Evolutionary conservation across 495 filamentous ascomycete species (phyloP).

Genomic region (Aspergillus homomorphus): DNA sequence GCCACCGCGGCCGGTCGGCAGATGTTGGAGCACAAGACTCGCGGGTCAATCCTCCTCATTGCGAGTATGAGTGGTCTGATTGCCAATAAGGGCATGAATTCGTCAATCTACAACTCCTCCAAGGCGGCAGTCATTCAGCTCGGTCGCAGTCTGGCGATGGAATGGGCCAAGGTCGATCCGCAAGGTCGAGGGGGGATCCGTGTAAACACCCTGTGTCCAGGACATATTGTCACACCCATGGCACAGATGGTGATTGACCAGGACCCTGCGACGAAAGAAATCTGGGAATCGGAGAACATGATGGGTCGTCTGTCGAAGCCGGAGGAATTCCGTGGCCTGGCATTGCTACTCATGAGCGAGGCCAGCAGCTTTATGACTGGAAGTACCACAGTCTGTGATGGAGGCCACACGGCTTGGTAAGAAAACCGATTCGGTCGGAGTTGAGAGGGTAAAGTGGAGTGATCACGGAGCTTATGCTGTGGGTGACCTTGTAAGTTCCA

Average conservation of each 20-base stretch:
- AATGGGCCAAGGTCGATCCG: slow-evolving; percentile 43
- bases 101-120: slow-evolving; percentile 65
- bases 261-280: slow-evolving; percentile 53
- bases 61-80: slow-evolving; percentile 78
- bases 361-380: slow-evolving; percentile 73
- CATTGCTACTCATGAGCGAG: slow-evolving; percentile 58
- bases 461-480: too few species aligned
- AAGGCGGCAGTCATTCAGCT: slow-evolving; percentile 71
- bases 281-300: slow-evolving; percentile 70
- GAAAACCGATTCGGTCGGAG: too few species aligned
- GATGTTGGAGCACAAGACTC: slow-evolving; percentile 60
- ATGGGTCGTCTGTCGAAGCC: slow-evolving; percentile 58
- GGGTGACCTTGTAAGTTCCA: too few species aligned
- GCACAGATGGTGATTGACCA: slow-evolving; percentile 63
- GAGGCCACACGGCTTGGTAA: slow-evolving; percentile 58
- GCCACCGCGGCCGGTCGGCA: slow-evolving; percentile 72
- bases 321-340: slow-evolving; percentile 65
- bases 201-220: slow-evolving; percentile 65
- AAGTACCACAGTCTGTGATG: slow-evolving; percentile 58
- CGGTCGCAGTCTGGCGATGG: slow-evolving; percentile 63
- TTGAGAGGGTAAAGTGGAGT: too few species aligned
- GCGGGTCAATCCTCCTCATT: slow-evolving; percentile 69
- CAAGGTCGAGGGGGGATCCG: slow-evolving; percentile 59
- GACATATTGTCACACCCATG: slow-evolving; percentile 73
- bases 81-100: slow-evolving; percentile 69